Evolutionary conservation across 2,329 filamentous ascomycete species (phyloP), one percentile per base, ranked within the genome.

Genomic region (Epichloe festucae): DNA sequence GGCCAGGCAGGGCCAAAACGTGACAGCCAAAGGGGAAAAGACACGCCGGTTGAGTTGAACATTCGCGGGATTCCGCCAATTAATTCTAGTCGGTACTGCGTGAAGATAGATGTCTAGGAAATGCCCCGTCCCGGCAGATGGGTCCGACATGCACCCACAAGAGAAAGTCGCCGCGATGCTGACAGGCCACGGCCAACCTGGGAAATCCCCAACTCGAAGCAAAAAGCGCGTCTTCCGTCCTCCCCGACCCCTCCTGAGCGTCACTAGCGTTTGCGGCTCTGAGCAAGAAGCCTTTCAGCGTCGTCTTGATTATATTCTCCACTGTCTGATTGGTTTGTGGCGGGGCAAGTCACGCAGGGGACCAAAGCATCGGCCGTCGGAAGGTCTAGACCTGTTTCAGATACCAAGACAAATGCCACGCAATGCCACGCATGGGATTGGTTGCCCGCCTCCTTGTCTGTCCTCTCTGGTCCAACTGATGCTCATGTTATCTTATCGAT

Each of bases 321-420:
- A 21, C 42, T 31, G 31, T 47, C n/a, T 52, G 49, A 60, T 59
- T 60, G 51, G 53, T 21, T 21, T 40, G 4, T 15, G 17, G 11
- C 11, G 3, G 6, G 39, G 45, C 23, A 14, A 42, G 35, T 48
- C 44, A 46, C 11, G 48, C 54, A 54, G 56, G 53, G 55, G 55
- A 44, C 31, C 45, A 42, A n/a, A 11, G 53, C 53, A 38, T 56
- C 56, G 56, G 56, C n/a, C 53, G 51, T 54, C 57, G 54, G 57
- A 46, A 54, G 53, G 52, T 41, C 58, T 57, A 60, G 51, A 38
- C 57, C 55, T 15, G 42, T 49, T 59, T 50, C 38, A 40, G 48
- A 12, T 27, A 21, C 2, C 10, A 38, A 19, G 44, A 49, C 7
- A 17, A 17, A 17, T 17, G 17, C 17, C 17, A 17, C 17, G 17